Conservation (phyloP, 371 early-diverging fungal species). For the Mortierella sp. region DNA sequence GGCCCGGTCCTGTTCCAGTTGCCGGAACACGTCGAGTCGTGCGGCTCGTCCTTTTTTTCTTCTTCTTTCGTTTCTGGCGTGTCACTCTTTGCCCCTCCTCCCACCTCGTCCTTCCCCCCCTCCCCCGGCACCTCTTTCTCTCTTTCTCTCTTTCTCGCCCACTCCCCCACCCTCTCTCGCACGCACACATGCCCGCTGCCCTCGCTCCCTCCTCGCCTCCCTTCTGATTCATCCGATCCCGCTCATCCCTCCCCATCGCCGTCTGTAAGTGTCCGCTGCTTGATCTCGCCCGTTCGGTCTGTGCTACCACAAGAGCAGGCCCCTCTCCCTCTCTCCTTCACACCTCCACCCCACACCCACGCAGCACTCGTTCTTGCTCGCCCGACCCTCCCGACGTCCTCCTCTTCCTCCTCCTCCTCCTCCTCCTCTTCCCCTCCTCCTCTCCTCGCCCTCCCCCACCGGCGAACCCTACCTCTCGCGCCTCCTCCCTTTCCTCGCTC, state of each 20-base stretch:
- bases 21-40: constrained; percentile 8
- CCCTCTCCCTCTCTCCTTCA: not conserved
- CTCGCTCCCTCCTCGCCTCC: not conserved
- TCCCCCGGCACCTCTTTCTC: not conserved
- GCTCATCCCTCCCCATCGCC: too few species aligned
- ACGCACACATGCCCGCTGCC: too few species aligned
- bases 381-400: not conserved
- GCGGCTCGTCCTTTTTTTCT: not conserved
- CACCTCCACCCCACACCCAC: too few species aligned
- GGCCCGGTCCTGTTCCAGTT: not conserved
- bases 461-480: too few species aligned
- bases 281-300: too few species aligned
- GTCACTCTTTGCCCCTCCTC: not conserved
- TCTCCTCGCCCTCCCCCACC: not conserved
- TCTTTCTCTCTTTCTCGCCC: not conserved
- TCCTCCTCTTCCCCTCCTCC: not conserved
- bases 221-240: constrained; percentile 1
- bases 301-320: not conserved
- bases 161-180: constrained; percentile 1
- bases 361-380: not conserved
- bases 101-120: not conserved
- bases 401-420: not conserved
- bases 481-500: too few species aligned
- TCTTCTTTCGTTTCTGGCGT: not conserved
- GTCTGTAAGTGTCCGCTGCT: too few species aligned